Conservation (phyloP, 106 monocot species). For the Ottelia alismoides region DNA sequence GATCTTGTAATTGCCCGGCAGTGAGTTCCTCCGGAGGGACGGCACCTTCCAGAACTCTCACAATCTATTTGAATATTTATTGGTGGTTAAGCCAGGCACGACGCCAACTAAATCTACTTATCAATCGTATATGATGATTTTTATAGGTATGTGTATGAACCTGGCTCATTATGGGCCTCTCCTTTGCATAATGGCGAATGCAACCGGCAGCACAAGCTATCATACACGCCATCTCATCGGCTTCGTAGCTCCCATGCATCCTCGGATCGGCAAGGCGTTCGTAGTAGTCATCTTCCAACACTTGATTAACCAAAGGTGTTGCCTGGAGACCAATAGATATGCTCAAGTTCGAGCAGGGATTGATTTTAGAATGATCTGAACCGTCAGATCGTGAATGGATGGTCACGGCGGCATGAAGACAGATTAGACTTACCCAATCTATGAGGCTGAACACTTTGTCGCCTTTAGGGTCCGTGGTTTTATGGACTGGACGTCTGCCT, state of each 20-base stretch:
- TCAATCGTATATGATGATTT: not conserved
- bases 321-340: conserved; percentile 2
- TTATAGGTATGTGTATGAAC: not conserved
- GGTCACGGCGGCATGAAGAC: not conserved
- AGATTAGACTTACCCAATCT: not conserved
- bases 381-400: not conserved
- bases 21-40: not conserved
- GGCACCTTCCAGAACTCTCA: not conserved
- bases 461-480: not conserved
- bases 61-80: not conserved
- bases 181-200: conserved; percentile 4
- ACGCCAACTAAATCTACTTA: no score
- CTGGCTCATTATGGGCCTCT: conserved; percentile 6
- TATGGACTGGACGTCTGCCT: not conserved
- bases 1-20: no score
- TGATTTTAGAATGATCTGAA: not conserved
- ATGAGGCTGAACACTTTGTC: no score
- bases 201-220: conserved; percentile 11
- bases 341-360: not conserved
- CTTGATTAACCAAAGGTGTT: conserved; percentile 2
- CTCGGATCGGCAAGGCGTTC: conserved; percentile 4
- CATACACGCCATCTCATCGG: conserved; percentile 5
- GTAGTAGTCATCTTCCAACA: conserved; percentile 2
- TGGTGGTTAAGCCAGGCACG: not conserved
- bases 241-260: conserved; percentile 2